Conservation (phyloP, 1,284 basidiomycete genomes). For the Lentinus polychrous region DNA sequence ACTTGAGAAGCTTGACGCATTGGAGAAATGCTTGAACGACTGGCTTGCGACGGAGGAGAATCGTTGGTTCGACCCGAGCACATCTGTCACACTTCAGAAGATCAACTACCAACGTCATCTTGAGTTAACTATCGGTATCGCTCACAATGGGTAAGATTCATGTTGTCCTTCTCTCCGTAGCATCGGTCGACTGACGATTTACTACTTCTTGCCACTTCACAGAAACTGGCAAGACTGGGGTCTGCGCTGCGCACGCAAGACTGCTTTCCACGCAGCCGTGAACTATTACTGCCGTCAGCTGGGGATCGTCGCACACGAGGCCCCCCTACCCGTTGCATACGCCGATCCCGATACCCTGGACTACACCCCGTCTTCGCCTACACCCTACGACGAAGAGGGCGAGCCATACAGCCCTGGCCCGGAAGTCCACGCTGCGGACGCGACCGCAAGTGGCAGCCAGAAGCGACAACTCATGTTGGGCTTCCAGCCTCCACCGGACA, state of each 20-base stretch:
- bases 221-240: conserved; percentile 50
- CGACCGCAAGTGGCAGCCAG: neutral
- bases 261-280: conserved; percentile 71
- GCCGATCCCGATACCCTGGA: conserved; percentile 32
- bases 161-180: neutral
- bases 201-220: neutral
- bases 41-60: conserved; percentile 74
- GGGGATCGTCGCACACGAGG: conserved; percentile 52
- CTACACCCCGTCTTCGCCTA: conserved; percentile 20
- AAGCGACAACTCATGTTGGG: conserved; percentile 13
- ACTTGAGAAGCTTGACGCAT: conserved; percentile 56
- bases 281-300: conserved; percentile 64
- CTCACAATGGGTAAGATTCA: conserved; percentile 53
- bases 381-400: conserved; percentile 17
- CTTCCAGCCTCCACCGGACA: conserved; percentile 18
- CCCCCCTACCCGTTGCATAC: conserved; percentile 52
- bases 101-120: conserved; percentile 59
- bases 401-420: conserved; percentile 10
- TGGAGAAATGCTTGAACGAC: conserved; percentile 58
- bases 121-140: conserved; percentile 60
- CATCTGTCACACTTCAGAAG: conserved; percentile 51
- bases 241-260: conserved; percentile 49
- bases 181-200: neutral
- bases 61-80: conserved; percentile 65
- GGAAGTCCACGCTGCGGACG: conserved; percentile 8